Conservation (phyloP, 2,329 filamentous ascomycete species). For the Penicillium sp. region DNA sequence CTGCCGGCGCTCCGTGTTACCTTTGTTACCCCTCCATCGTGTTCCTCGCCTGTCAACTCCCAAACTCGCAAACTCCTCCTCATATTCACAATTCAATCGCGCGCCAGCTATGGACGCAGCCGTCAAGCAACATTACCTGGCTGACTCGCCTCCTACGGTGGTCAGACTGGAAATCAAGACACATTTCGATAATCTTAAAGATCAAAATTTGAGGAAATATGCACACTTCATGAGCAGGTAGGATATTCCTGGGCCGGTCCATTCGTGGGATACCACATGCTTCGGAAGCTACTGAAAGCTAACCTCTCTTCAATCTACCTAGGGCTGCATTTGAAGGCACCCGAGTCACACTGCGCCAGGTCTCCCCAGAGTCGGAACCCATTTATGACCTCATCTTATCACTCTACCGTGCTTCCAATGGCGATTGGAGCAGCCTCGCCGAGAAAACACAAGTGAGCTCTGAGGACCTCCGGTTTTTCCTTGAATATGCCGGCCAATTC, state of each 20-base stretch:
- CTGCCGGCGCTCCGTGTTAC: conserved; percentile 18
- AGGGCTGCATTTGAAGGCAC: conserved; percentile 75
- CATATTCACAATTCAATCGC: conserved; percentile 8
- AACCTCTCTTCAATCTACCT: conserved; percentile 12
- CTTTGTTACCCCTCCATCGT: conserved; percentile 20
- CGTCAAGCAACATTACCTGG: conserved; percentile 66
- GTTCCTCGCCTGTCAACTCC: conserved; percentile 1
- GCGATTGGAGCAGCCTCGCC: conserved; percentile 67
- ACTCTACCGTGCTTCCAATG: conserved; percentile 62
- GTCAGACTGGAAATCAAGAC: conserved; percentile 86
- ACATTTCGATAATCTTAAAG: conserved; percentile 68
- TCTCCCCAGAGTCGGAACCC: conserved; percentile 74
- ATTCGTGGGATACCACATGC: background rate
- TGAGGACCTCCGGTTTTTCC: conserved; percentile 63
- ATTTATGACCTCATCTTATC: conserved; percentile 78
- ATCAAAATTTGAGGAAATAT: conserved; percentile 73
- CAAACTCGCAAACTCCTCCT: conserved; percentile 16
- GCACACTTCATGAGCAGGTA: conserved; percentile 84
- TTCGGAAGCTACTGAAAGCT: conserved; percentile 4
- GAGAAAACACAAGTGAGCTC: conserved; percentile 61
- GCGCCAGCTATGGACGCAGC: conserved; percentile 38
- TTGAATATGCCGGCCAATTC: conserved; percentile 75
- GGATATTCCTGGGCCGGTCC: conserved; percentile 21
- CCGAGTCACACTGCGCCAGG: conserved; percentile 73
- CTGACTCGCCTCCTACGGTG: conserved; percentile 83